Evolutionary conservation across 2,329 filamentous ascomycete genomes (phyloP).

Genomic region (Fusarium algeriense): DNA sequence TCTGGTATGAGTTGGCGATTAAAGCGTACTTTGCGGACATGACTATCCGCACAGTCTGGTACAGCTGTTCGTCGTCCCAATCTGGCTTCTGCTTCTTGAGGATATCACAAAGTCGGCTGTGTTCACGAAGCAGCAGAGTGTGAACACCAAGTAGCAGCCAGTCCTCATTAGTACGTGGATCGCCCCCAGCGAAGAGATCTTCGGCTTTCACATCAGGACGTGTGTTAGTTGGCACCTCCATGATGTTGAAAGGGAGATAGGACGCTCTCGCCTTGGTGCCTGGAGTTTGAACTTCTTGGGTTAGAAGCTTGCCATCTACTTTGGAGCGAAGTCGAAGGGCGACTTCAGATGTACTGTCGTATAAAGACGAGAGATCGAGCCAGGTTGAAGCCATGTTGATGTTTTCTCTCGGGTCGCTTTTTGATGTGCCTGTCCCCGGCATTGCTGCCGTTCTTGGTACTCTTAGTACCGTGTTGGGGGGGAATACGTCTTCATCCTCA

Average conservation of each 20-base stretch:
- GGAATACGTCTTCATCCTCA: not conserved
- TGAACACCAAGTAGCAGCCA: not conserved
- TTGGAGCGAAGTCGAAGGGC: not conserved
- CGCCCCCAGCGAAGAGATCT: accelerated
- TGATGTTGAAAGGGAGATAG: not conserved
- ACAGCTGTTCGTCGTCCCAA: not conserved
- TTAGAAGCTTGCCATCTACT: not conserved
- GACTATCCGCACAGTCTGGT: not conserved
- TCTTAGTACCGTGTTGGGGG: not conserved
- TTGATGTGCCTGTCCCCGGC: accelerated
- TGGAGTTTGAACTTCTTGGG: not conserved
- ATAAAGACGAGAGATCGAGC: not conserved
- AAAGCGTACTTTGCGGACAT: not conserved
- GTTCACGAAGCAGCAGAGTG: not conserved
- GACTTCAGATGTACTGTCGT: not conserved
- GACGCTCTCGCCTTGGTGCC: not conserved
- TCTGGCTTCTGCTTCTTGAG: not conserved
- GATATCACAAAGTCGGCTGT: not conserved
- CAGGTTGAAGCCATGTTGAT: not conserved
- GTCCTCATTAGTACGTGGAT: not conserved
- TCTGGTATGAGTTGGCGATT: not conserved
- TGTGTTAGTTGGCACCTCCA: not conserved
- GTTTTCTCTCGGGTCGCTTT: not conserved
- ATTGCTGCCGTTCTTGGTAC: not conserved
- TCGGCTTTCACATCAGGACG: not conserved